Base-by-base conservation (phyloP, 2,329 filamentous ascomycete genomes). In the Grosmannia huntii region DNA sequence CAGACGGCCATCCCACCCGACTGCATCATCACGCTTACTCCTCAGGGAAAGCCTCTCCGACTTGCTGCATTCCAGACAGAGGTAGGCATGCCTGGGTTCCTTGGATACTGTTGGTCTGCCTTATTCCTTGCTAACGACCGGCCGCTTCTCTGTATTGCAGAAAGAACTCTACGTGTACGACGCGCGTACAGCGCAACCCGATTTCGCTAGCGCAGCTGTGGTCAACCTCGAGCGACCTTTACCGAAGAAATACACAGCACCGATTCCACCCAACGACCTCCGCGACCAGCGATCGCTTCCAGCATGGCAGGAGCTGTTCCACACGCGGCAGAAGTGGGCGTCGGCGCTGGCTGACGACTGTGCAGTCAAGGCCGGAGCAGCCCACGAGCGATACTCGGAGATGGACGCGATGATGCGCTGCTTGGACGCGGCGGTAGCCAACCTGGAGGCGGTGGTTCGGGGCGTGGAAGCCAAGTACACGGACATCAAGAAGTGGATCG, bases 81-180 rank as follows among this genome's bases (percentile, higher is more conserved):
- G 81, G 89, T 89, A 74, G 49, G 75, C n/a, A 16, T n/a, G 5
- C 49, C 6, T 5, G 16, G 16, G 10, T 4, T 27, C 3, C 14
- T 16, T 5, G 4, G 5, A 14, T 16, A 38, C 36, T 14, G 36
- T 2, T n/a, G n/a, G n/a, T 16, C 5, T 23, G 21, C 14, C 25
- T 7, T 23, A 4, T 21, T 12, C 14, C 12, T 49, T 25, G 9
- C 25, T 27, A 50, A 50, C 23, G 36, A 12, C 48, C 5, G 33
- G 3, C 4, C 19, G 28, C 25, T 21, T n/a, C 2, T 49, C 7
- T 31, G n/a, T 4, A 2, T 28, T 38, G 54, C 52, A 95, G 86
- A 88, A 83, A 64, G 90, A 97, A 69, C 84, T 99, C 59, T 97
- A 88, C 69, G 83, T 97, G 56, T 99, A 95, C 72, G 90, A 96